Conservation (phyloP, 1,284 basidiomycete genomes). For the Boletus semigastroideus region DNA sequence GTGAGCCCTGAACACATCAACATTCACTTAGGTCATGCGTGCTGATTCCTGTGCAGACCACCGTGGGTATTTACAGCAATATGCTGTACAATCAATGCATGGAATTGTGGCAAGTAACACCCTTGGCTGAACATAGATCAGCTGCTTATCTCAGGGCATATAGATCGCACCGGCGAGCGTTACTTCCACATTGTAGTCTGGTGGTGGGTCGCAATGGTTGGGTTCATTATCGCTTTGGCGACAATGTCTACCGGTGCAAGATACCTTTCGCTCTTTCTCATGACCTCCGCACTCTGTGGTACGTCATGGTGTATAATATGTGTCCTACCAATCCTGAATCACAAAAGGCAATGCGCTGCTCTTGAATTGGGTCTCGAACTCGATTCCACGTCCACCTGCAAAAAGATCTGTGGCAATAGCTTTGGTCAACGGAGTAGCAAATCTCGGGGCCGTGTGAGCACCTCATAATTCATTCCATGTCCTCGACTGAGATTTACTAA, state of each 20-base stretch:
- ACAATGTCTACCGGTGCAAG: slow-evolving; percentile 55
- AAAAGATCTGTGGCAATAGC: slow-evolving; percentile 50
- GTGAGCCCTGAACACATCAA: slow-evolving; percentile 47
- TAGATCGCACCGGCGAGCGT: slow-evolving; percentile 61
- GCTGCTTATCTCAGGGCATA: background rate
- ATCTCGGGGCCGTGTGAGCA: slow-evolving; percentile 33
- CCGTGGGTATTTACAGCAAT: slow-evolving; percentile 39
- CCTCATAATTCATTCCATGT: background rate
- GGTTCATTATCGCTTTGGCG: slow-evolving; percentile 59
- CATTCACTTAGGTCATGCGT: background rate
- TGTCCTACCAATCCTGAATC: background rate
- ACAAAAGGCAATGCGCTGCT: slow-evolving; percentile 55
- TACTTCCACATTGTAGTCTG: slow-evolving; percentile 65
- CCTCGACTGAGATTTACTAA: background rate
- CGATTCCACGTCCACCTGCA: slow-evolving; percentile 63
- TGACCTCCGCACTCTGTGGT: slow-evolving; percentile 59
- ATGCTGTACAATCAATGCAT: slow-evolving; percentile 57
- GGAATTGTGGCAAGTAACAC: slow-evolving; percentile 56
- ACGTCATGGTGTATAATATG: slow-evolving; percentile 15
- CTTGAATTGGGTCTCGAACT: slow-evolving; percentile 62
- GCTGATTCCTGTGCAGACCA: slow-evolving; percentile 41
- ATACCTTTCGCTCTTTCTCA: slow-evolving; percentile 66
- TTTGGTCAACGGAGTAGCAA: slow-evolving; percentile 33
- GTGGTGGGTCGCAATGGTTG: slow-evolving; percentile 63
- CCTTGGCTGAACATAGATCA: background rate